phyloP scores from a whole-genome alignment of 306 rosid genomes.

The Quercus parvula region DNA sequence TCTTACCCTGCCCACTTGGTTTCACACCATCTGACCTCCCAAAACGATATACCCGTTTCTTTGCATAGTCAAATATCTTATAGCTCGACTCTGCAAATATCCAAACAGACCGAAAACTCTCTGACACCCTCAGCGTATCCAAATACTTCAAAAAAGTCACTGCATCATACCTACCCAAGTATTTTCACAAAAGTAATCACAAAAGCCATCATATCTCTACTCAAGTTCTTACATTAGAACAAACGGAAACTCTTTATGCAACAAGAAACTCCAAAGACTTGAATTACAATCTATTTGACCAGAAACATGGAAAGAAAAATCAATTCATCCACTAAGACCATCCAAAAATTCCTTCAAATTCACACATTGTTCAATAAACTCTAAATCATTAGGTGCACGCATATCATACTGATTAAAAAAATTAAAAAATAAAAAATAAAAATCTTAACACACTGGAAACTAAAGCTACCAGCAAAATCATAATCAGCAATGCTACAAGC shows the following conservation, averaged over 20 bases:
- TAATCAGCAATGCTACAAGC: too few relatives aligned
- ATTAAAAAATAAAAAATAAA: too few relatives aligned
- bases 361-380: too few relatives aligned
- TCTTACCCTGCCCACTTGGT: conserved; percentile 40
- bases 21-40: conserved; percentile 59
- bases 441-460: too few relatives aligned
- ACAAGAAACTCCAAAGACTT: too few relatives aligned
- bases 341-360: too few relatives aligned
- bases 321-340: neutral
- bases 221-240: too few relatives aligned
- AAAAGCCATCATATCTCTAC: neutral
- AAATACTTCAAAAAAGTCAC: conserved; percentile 89
- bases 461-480: too few relatives aligned
- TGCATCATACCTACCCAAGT: conserved; percentile 74
- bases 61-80: conserved; percentile 85
- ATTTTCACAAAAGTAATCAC: conserved; percentile 30
- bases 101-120: conserved; percentile 94
- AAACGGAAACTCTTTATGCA: too few relatives aligned
- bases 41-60: conserved; percentile 85
- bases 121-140: conserved; percentile 89
- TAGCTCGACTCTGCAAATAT: conserved; percentile 96
- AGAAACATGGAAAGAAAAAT: neutral
- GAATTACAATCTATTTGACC: too few relatives aligned
- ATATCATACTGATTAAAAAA: too few relatives aligned
- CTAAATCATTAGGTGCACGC: too few relatives aligned